Evolutionary conservation across 2,329 filamentous ascomycete genomes (phyloP).

Genomic region (Aspergillus spinulosporus): DNA sequence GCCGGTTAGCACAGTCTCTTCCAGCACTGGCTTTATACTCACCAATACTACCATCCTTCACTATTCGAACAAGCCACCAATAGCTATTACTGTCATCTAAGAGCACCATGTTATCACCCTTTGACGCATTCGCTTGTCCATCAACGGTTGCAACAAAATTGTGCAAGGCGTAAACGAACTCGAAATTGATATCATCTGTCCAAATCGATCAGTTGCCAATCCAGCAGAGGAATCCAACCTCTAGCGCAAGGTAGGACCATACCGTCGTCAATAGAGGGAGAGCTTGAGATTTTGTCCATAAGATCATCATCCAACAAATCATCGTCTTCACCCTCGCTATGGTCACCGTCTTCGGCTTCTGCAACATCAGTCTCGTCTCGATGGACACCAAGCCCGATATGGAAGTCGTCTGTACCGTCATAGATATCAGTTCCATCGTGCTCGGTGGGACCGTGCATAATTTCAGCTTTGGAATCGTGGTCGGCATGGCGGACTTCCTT

Average conservation of each 20-base stretch:
- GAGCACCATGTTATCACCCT: conserved; percentile 97
- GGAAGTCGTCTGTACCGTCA: conserved; percentile 34
- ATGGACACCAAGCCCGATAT: conserved; percentile 13
- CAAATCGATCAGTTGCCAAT: conserved; percentile 72
- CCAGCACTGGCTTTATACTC: conserved; percentile 27
- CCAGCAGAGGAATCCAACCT: too few species aligned
- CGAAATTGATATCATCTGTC: conserved; percentile 98
- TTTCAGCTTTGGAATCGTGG: conserved; percentile 73
- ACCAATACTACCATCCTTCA: conserved; percentile 96
- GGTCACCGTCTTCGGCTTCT: conserved; percentile 48
- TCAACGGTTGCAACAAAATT: conserved; percentile 98
- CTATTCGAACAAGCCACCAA: conserved; percentile 97
- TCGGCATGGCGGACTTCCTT: conserved; percentile 78
- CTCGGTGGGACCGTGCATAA: conserved; percentile 63
- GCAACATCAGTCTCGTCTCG: conserved; percentile 23
- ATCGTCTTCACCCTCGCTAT: conserved; percentile 63
- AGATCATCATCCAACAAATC: conserved; percentile 85
- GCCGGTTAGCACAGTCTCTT: conserved; percentile 23
- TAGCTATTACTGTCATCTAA: conserved; percentile 99
- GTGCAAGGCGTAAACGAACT: conserved; percentile 97
- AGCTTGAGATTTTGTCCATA: conserved; percentile 98
- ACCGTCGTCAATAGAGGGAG: conserved; percentile 99
- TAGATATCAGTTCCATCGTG: conserved; percentile 43
- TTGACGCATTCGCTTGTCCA: conserved; percentile 95
- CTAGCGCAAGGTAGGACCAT: conserved; percentile 4